Conservation (phyloP, 208 protist genomes). For the Wallacemonas sp. region DNA sequence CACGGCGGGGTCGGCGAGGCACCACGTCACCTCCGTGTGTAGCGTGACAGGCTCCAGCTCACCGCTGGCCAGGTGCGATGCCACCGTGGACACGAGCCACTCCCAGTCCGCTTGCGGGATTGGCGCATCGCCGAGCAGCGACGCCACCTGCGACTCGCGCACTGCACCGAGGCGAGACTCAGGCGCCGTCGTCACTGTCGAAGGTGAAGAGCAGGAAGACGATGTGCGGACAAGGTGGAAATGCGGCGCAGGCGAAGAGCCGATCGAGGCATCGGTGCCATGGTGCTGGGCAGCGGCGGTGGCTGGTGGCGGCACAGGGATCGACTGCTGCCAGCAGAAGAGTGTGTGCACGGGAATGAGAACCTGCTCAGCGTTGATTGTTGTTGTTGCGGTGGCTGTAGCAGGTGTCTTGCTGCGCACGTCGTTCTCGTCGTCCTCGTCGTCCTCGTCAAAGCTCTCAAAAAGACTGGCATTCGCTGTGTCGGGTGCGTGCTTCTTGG, state of each 20-base stretch:
- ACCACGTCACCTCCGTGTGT: background rate
- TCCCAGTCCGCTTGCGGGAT: background rate
- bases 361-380: background rate
- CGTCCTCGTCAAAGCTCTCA: background rate
- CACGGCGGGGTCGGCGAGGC: background rate
- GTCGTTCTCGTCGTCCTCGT: background rate
- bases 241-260: background rate
- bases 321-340: slow-evolving; percentile 5
- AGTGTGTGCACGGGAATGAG: slow-evolving; percentile 2
- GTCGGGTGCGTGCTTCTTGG: background rate
- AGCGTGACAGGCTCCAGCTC: slow-evolving; percentile 11
- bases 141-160: background rate
- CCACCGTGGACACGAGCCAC: slow-evolving; percentile 1
- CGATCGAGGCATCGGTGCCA: background rate
- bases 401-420: background rate
- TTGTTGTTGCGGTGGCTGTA: background rate
- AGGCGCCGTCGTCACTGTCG: too few relatives aligned
- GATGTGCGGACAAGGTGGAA: slow-evolving; percentile 1
- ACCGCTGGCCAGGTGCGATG: background rate
- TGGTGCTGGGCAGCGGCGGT: too few relatives aligned
- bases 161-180: slow-evolving; percentile 3
- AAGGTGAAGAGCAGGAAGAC: too few relatives aligned
- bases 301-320: background rate
- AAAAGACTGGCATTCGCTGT: background rate
- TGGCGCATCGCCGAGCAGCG: background rate